These are phyloP conservation scores for Hsuehochloa calcarea DNA, from an alignment of 176 grass and related monocot species.

Conservation along the genomic window DNA sequence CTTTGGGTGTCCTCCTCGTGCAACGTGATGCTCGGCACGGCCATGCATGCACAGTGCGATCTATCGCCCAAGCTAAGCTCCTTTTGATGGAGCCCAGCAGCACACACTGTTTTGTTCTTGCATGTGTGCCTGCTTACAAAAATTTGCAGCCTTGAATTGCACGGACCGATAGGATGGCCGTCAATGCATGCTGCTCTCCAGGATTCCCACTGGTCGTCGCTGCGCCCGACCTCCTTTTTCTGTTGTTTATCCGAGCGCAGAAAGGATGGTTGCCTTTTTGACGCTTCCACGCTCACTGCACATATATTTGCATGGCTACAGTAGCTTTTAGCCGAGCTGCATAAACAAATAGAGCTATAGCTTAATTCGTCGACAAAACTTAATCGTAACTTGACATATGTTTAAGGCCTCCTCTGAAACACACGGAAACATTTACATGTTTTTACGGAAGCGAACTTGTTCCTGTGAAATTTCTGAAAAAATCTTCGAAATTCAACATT, in stretches of 20 bases:
- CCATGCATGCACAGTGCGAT: not conserved
- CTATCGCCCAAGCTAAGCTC: not conserved
- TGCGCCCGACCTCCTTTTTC: not conserved
- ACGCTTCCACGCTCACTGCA: too few species aligned
- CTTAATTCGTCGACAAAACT: too few species aligned
- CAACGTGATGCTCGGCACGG: not conserved
- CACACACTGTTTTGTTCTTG: not conserved
- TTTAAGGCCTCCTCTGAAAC: too few species aligned
- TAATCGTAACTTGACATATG: too few species aligned
- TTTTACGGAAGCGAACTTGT: too few species aligned
- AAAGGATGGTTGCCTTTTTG: slow-evolving; percentile 24
- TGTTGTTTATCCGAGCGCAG: slow-evolving; percentile 3
- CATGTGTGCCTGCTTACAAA: too few species aligned
- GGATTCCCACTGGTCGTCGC: not conserved
- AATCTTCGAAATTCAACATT: not conserved
- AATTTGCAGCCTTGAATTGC: too few species aligned
- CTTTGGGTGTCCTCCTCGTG: not conserved
- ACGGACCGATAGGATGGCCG: not conserved
- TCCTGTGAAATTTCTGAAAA: too few species aligned
- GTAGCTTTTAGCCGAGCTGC: too few species aligned
- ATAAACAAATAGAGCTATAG: too few species aligned
- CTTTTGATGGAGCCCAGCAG: not conserved
- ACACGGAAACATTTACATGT: too few species aligned
- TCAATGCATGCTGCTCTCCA: not conserved
- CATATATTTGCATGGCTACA: too few species aligned